Evolutionary conservation across 192 early-diverging fungal genomes (phyloP), one percentile per base, ranked within the genome.

Genomic region (Coemansia sp.): DNA sequence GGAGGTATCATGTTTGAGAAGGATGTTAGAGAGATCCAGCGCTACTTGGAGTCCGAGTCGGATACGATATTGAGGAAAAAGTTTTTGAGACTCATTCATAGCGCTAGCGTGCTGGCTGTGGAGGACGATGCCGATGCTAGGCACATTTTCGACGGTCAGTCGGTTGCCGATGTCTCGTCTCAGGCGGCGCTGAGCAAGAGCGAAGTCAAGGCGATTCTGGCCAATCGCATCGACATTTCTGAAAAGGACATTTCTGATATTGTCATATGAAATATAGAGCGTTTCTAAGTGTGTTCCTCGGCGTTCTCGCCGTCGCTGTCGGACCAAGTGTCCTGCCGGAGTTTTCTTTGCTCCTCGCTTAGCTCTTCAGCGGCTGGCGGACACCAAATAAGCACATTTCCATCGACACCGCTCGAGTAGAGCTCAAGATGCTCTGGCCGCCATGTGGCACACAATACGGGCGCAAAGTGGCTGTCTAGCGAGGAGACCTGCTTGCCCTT

Each of bases 1-100:
- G 98, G 98, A 1, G 94, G 93, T 4, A 84, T 98, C 35, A 87
- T 91, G 53, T 95, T 98, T 70, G 98, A 99, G 62, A 93, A 93
- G 74, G 96, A 99, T 70, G 72, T 98, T 10, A 86, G 97, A 1
- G 76, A 87, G 11, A 77, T 96, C 9, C 88, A 79, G 40, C 84
- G 87, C 35, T 89, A 89, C 63, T 63, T 94, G n/a, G 84, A 89
- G 29, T 67, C 69, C 7, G 75, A 88, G 63, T 85, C 92, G 0
- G 79, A 83, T 3, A 86, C 83, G 75, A 69, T 87, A 9, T 75
- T 90, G 24, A 79, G 96, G 36, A 93, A 94, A 64, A 88, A 85
- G 61, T 90, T 97, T 68, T 86, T 91, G 3, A 80, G 94, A 24
- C 84, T 99, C 19, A 88, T 88, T 44, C 95, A 96, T 69, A 93